Evolutionary conservation across 441 rosid genomes (phyloP), one percentile per base, ranked within the genome.

Genomic region (Corymbia calophylla): DNA sequence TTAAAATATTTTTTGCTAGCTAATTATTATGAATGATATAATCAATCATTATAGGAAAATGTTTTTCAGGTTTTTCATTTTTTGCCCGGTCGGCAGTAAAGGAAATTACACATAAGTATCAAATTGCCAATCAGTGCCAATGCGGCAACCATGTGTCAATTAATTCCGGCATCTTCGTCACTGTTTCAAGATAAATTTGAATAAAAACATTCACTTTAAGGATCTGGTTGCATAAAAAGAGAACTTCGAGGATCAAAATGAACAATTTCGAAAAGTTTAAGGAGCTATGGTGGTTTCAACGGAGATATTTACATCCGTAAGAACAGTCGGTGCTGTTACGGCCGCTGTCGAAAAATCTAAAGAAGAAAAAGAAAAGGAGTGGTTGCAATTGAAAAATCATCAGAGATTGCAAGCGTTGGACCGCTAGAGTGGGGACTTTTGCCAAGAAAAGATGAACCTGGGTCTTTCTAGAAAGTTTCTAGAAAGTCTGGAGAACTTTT

Each of bases 31-130:
- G 2, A 17, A 6, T 0, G 13, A 31, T 0, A 31, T 17, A 8
- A 17, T 4, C 23, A 55, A 19, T 55, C 2, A 55, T 55, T 55
- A 19, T 31, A 31, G 19, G 9, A 55, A 66, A 31, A 8, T 15
- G 2, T 16, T 4, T 16, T 66, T 2, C 4, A 8, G 0, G 16
- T 66, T 4, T 9, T n/a, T 31, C 2, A 66, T n/a, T 31, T 66
- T 66, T 8, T 10, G 10, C 23, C 16, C 2, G 0, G 18, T 21
- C 2, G 0, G n/a, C 5, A 13, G 14, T 17, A 77, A 44, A 21
- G 1, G 1, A 12, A 23, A 39, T 39, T 21, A 77, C 9, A 23
- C n/a, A 6, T 12, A 6, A 39, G 51, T 16, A 21, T 39, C 3
- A 23, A 70, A 77, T 77, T 44, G 5, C 51, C 17, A 13, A 23